phyloP scores from a whole-genome alignment of 192 early-diverging fungal species.

The Backusella sp. region DNA sequence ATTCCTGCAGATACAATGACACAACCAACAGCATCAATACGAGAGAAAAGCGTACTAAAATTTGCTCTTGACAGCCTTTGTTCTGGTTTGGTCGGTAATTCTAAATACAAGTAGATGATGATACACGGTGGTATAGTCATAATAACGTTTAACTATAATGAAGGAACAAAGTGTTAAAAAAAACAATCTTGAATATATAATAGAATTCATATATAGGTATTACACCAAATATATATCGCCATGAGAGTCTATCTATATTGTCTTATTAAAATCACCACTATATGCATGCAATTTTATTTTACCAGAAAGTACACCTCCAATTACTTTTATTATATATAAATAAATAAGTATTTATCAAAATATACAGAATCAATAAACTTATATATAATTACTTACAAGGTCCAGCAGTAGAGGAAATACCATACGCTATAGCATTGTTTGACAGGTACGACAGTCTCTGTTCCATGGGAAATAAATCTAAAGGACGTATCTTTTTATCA shows the following conservation, averaged over 20 bases:
- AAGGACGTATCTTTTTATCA: not conserved
- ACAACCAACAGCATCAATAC: not conserved
- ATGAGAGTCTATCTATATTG: not conserved
- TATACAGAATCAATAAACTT: not conserved
- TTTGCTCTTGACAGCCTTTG: not conserved
- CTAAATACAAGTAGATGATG: not conserved
- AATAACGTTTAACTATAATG: not conserved
- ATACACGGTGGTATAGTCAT: not conserved
- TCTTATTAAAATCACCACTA: not conserved
- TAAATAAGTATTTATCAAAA: not conserved
- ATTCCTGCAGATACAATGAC: not conserved
- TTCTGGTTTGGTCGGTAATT: not conserved
- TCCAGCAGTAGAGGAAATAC: not conserved
- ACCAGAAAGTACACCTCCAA: not conserved
- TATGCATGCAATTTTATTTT: not conserved
- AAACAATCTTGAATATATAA: not conserved
- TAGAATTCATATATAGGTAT: not conserved
- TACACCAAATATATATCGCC: constrained; percentile 1
- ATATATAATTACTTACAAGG: not conserved
- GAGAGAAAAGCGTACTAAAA: not conserved
- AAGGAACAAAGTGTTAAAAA: not conserved
- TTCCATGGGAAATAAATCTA: not conserved
- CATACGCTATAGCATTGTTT: not conserved
- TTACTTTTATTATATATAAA: not conserved
- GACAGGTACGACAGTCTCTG: not conserved